Conservation (phyloP, 2,329 filamentous ascomycete species). For the Scedosporium minutisporum region DNA sequence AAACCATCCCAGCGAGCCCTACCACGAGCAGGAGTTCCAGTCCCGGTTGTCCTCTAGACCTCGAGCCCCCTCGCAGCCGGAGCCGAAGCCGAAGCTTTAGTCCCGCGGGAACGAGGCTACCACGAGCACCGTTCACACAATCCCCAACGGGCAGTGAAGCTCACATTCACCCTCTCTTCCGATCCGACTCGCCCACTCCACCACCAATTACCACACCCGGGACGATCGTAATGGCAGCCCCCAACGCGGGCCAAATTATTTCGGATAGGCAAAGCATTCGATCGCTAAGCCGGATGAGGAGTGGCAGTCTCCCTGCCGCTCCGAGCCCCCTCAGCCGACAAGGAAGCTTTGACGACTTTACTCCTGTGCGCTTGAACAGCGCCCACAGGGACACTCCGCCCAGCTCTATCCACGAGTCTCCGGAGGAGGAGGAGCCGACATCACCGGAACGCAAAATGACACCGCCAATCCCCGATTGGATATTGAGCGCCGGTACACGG, state of each 20-base stretch:
- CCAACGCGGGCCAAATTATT: conserved; percentile 57
- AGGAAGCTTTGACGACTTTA: conserved; percentile 39
- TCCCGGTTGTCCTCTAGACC: conserved; percentile 48
- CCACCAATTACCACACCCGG: conserved; percentile 57
- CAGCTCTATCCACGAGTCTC: conserved; percentile 11
- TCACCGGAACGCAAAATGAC: conserved; percentile 39
- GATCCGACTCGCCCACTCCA: conserved; percentile 59
- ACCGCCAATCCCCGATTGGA: conserved; percentile 53
- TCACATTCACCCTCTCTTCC: conserved; percentile 70
- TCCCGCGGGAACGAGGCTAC: conserved; percentile 20
- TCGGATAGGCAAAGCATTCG: conserved; percentile 40
- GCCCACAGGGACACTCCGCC: neutral
- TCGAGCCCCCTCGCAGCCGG: conserved; percentile 34
- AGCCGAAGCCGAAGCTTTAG: conserved; percentile 43
- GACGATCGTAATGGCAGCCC: conserved; percentile 62
- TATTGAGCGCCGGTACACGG: conserved; percentile 42
- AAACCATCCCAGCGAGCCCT: conserved; percentile 62
- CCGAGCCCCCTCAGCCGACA: conserved; percentile 39
- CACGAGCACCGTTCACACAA: neutral
- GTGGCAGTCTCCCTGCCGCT: conserved; percentile 40
- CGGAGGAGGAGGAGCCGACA: conserved; percentile 14
- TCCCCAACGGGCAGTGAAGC: conserved; percentile 34
- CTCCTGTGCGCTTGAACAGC: conserved; percentile 11
- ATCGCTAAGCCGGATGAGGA: conserved; percentile 43
- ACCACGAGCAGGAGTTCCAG: conserved; percentile 56